Evolutionary conservation across 164 flowering plant species (phyloP).

Genomic region (Houttuynia cordata): DNA sequence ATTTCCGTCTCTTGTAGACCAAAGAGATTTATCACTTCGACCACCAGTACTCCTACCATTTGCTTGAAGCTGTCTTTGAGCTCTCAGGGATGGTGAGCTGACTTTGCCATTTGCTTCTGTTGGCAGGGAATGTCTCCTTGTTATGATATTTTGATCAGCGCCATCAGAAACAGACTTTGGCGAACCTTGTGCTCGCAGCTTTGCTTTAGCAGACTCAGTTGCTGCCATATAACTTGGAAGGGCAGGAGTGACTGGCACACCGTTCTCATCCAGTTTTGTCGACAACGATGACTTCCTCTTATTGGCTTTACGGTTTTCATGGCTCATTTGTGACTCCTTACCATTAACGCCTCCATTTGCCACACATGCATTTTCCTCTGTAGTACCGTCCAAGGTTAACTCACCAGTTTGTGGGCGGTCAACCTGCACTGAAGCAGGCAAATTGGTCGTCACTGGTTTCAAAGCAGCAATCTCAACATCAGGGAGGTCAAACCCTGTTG

Average conservation of each 20-base stretch:
- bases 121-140: slow-evolving; percentile 66
- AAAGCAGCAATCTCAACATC: slow-evolving; percentile 4
- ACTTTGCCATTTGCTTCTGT: slow-evolving; percentile 39
- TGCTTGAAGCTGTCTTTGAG: slow-evolving; percentile 27
- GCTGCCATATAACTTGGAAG: slow-evolving; percentile 87
- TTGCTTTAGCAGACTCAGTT: slow-evolving; percentile 79
- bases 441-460: slow-evolving; percentile 11
- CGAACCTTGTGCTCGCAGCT: slow-evolving; percentile 52
- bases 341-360: slow-evolving; percentile 25
- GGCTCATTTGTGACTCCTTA: slow-evolving; percentile 36
- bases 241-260: slow-evolving; percentile 39
- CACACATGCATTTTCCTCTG: slow-evolving; percentile 18
- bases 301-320: slow-evolving; percentile 36
- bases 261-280: slow-evolving; percentile 68
- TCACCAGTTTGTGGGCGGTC: slow-evolving; percentile 18
- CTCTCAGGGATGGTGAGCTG: slow-evolving; percentile 41
- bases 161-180: slow-evolving; percentile 35
- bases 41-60: slow-evolving; percentile 28
- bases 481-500: slow-evolving; percentile 1
- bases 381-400: slow-evolving; percentile 23
- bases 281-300: slow-evolving; percentile 36
- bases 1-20: slow-evolving; percentile 52
- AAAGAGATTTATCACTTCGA: slow-evolving; percentile 31
- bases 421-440: slow-evolving; percentile 6
- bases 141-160: slow-evolving; percentile 30